A percentile compares a stretch with the other conserved stretches of the same genome.
phyloP scores from a whole-genome alignment of 306 rosid species.

The Cicer chorassanicum region DNA sequence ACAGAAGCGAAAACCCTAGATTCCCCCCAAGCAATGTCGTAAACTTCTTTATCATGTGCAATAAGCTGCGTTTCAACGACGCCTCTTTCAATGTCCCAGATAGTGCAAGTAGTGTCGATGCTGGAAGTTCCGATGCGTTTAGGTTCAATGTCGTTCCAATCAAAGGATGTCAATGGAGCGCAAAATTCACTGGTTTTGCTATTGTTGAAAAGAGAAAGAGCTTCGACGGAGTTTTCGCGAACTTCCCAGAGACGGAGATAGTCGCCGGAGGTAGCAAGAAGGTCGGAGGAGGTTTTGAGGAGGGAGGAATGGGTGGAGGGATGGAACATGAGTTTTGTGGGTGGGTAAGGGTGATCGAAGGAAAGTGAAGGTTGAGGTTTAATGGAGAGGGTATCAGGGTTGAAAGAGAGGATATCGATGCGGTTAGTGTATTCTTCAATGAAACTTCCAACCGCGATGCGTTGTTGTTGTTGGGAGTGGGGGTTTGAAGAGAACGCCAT shows the following conservation, averaged over 20 bases:
- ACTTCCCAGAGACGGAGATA: constrained; percentile 97
- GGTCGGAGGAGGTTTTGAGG: constrained; percentile 52
- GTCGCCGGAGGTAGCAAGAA: constrained; percentile 96
- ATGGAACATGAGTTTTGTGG: constrained; percentile 96
- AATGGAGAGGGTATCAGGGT: constrained; percentile 65
- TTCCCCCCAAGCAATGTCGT: constrained; percentile 97
- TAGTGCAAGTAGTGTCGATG: constrained; percentile 93
- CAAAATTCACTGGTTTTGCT: constrained; percentile 85
- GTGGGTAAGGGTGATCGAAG: constrained; percentile 95
- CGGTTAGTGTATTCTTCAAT: constrained; percentile 83
- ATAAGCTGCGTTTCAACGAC: constrained; percentile 94
- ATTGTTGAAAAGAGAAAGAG: constrained; percentile 79
- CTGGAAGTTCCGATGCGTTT: constrained; percentile 83
- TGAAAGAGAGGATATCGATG: constrained; percentile 81
- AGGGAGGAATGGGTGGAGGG: constrained; percentile 57
- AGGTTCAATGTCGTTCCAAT: constrained; percentile 93
- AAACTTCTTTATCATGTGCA: constrained; percentile 96
- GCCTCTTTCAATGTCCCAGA: constrained; percentile 84
- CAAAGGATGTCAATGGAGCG: constrained; percentile 94
- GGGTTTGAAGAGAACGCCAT: constrained; percentile 68
- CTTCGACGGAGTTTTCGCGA: constrained; percentile 64
- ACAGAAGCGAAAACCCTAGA: constrained; percentile 92
- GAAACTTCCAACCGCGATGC: constrained; percentile 88
- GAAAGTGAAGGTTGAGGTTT: constrained; percentile 69
- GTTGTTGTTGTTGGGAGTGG: constrained; percentile 42